phyloP scores from a whole-genome alignment of 2,329 filamentous ascomycete genomes.

The Myriosclerotinia curreyana region DNA sequence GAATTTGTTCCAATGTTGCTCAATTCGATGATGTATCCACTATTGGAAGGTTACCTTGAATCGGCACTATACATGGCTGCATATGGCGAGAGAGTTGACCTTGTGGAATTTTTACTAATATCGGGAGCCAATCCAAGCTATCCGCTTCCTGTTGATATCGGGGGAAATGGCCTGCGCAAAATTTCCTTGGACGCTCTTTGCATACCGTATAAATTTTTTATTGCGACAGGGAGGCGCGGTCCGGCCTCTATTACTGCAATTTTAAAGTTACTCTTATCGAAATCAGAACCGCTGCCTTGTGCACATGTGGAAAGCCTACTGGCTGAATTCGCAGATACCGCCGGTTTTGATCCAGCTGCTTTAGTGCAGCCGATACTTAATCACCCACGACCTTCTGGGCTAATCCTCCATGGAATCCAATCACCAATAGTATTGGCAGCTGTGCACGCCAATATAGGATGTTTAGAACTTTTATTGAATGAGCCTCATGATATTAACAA shows the following conservation, averaged over 20 bases:
- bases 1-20: neutral
- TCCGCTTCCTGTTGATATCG: too few species aligned
- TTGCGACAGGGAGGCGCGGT: too few species aligned
- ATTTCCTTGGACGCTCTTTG: too few species aligned
- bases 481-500: neutral
- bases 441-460: neutral
- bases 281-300: neutral
- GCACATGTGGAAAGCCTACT: neutral
- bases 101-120: neutral
- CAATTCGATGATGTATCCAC: neutral
- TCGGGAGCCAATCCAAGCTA: neutral
- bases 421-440: neutral
- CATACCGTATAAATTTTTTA: too few species aligned
- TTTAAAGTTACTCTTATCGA: neutral
- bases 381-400: neutral
- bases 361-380: neutral
- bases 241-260: too few species aligned
- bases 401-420: too few species aligned
- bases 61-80: neutral
- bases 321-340: fast-evolving
- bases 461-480: neutral
- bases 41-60: neutral
- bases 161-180: too few species aligned
- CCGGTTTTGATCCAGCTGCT: neutral
- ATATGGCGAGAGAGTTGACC: neutral